Evolutionary conservation across 1,284 basidiomycete species (phyloP), one percentile per base, ranked within the genome.

Genomic region (Ustilago sp.): DNA sequence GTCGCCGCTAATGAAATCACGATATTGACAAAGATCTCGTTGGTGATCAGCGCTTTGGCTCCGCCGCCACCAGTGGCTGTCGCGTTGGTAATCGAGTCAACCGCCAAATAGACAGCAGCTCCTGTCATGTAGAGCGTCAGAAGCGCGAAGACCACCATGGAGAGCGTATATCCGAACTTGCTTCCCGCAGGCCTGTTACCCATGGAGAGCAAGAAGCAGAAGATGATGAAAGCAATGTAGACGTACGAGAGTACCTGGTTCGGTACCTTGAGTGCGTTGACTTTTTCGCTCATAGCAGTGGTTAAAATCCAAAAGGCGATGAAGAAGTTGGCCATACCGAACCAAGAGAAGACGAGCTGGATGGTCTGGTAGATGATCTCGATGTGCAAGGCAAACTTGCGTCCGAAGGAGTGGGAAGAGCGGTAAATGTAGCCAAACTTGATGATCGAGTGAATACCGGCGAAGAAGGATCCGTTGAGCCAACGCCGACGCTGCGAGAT

Each of bases 391-490:
- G 68, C 63, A 43, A 83, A 67, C 66, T 86, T 86, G 23, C 83
- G 77, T 3, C 67, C 56, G 31, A 80, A 74, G 17, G 81, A 80
- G 58, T 86, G 85, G 32, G 68, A 77, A 6, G 84, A 85, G 36
- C 85, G 80, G 45, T 86, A 86, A 57, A 86, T 81, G 79, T 85
- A 84, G 54, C 70, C 68, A 47, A 86, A 83, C 63, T 86, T 83
- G 72, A 86, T 85, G 55, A 85, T 83, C 43, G 84, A 84, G 53
- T 86, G 85, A 54, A 86, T 78, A 35, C 81, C 80, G 15, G 82
- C 82, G 41, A 85, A 85, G 68, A 85, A 85, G 54, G 81, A 81
- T 12, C 83, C 83, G 58, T 85, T 85, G 51, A 84, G 73, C 83
- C 83, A 85, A 4, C 83, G 76, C 36, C 83, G 74, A 23, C 83